Base-by-base conservation (phyloP, 1,284 basidiomycete species). In the Naganishia cerealis region DNA sequence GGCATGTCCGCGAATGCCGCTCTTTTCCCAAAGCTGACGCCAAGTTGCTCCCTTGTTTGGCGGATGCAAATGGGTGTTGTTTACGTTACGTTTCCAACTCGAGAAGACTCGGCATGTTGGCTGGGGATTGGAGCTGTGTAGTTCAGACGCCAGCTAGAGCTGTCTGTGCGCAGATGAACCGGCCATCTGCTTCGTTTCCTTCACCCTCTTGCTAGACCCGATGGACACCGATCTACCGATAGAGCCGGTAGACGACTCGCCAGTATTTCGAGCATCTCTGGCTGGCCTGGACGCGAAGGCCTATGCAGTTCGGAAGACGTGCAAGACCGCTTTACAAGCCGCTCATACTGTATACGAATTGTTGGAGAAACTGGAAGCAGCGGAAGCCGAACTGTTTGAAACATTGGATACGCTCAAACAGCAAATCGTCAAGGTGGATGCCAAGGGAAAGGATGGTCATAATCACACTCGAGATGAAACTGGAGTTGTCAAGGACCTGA, bases 191-290 rank as follows among this genome's bases (percentile, higher is more conserved):
- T n/a, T 46, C 15, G 16, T 18, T n/a, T 18, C 43, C 43, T 33
- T 2, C 2, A 6, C 13, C 15, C 43, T 0, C 13, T 1, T 16
- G 9, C 9, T 33, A 16, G 21, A 10, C 36, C 12, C 36, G 21
- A 36, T 63, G 61, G 26, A 39, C 50, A 54, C 36, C 61, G 50
- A 63, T 42, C 29, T 70, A 40, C 77, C 79, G 4, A 65, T 73
- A n/a, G 68, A 75, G 15, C 78, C 77, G 10, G 56, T 74, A 24
- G 73, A 75, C 7, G 80, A 81, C 69, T 79, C 77, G 12, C 70
- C 80, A 15, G 66, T 81, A 3, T 74, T 78, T 52, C 74, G 79
- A n/a, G 76, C 78, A 2, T 78, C 78, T 1, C 73, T 81, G 46
- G 66, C 76, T 1, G 73, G 76, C 2, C 74, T 81, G 8, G 79